Percentiles rank a stretch among this genome's conserved stretches.
Evolutionary conservation across 306 rosid species (phyloP).

Genomic region (Lupinus albus): DNA sequence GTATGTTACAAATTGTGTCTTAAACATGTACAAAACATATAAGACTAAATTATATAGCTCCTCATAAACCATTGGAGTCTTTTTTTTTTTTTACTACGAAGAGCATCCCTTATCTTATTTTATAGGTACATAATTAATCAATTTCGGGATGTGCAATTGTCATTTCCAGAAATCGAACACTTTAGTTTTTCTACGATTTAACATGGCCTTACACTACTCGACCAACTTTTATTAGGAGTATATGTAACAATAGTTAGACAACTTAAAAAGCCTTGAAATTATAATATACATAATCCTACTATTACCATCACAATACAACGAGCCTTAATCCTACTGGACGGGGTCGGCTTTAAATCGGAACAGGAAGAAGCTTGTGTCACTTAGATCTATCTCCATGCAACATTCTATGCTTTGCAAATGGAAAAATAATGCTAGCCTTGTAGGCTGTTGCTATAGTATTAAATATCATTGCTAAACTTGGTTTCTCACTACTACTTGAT

Average conservation of each 20-base stretch:
- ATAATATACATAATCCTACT: background rate
- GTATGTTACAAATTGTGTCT: too few species aligned
- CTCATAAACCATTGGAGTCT: too few species aligned
- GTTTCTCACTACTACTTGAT: slow-evolving; percentile 44
- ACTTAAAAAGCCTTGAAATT: background rate
- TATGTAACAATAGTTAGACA: background rate
- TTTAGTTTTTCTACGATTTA: too few species aligned
- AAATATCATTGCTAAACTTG: slow-evolving; percentile 40
- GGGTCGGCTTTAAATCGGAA: slow-evolving; percentile 4
- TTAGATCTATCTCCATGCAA: slow-evolving; percentile 44
- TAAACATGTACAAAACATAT: too few species aligned
- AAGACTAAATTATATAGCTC: too few species aligned
- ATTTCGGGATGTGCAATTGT: too few species aligned
- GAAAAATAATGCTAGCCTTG: slow-evolving; percentile 42
- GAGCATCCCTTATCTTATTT: too few species aligned
- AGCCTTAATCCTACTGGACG: too few species aligned
- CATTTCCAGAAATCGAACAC: too few species aligned
- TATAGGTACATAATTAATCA: too few species aligned
- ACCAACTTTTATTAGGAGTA: too few species aligned
- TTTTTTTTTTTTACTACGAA: too few species aligned
- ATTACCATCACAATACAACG: background rate
- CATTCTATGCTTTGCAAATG: slow-evolving; percentile 39
- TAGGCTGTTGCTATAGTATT: slow-evolving; percentile 48
- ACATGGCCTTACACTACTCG: background rate
- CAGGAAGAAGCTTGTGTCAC: slow-evolving; percentile 38